Evolutionary conservation across 2,329 filamentous ascomycete genomes (phyloP), one percentile per base, ranked within the genome.

Genomic region (Raffaelea arxii): DNA sequence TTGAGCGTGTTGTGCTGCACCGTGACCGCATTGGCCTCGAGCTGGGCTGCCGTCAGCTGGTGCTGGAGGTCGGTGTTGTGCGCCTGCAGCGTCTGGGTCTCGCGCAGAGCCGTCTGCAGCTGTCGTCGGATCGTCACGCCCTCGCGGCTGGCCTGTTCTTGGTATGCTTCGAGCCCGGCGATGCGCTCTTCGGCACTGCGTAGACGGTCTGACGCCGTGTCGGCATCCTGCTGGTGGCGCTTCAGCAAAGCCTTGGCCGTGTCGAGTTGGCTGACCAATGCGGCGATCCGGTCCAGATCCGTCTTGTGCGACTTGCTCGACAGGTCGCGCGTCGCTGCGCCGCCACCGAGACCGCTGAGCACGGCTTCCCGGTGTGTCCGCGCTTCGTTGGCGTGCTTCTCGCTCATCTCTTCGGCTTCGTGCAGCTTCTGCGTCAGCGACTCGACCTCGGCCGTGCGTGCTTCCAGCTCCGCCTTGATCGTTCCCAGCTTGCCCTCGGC

Each of bases 81-180:
- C 27, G 84, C 78, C 54, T 89, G 85, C 23, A 94, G 71, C n/a
- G 77, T 72, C 61, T 95, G 89, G 14, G 84, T 81, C 48, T 98
- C 91, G 53, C 83, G 84, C 62, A 95, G 73, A 4, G 86, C 81
- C 23, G 80, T 75, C 62, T 97, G 92, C 45, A 98, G 75, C 60
- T 97, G 91, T 60, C 92, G 83, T 46, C 92, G 81, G 54, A 97
- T 88, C 30, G 82, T 80, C 46, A 98, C 80, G 42, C 89, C 89
- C 64, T 98, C 94, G 39, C 92, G 80, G 64, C 90, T 97, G 4
- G 90, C 85, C 65, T 98, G 92, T 61, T 98, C 92, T 65, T 98
- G 92, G 62, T 97, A 97, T 24, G 89, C 87, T 63, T 98, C 92
- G 4, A 98, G 75, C 6, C 92, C 92, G 5, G 92, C 94, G 62